phyloP scores from a whole-genome alignment of 78 protist species.

The Protostelium mycophagum region DNA sequence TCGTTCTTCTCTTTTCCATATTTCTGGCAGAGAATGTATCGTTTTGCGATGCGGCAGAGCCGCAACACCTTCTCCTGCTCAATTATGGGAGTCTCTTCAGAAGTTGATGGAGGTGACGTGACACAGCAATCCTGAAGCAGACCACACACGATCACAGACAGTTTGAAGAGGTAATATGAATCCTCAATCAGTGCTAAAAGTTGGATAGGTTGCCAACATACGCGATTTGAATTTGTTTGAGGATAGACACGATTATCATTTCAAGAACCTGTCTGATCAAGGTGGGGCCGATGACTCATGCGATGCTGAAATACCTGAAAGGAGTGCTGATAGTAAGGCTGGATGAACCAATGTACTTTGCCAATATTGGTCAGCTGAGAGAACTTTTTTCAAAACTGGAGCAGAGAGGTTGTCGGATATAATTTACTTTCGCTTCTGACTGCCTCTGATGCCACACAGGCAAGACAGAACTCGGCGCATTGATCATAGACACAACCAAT shows the following conservation, averaged over 20 bases:
- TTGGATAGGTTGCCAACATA: slow-evolving; percentile 52
- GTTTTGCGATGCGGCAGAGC: no score
- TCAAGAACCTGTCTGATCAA: neutral
- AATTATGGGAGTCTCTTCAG: neutral
- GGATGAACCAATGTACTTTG: slow-evolving; percentile 50
- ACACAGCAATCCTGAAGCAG: no score
- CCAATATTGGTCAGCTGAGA: slow-evolving; percentile 48
- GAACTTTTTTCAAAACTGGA: slow-evolving; percentile 47
- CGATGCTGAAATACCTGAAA: no score
- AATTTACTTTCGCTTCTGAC: neutral
- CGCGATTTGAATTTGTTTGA: slow-evolving; percentile 58
- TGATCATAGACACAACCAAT: slow-evolving; percentile 47
- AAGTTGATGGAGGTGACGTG: neutral
- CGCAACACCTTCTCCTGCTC: neutral
- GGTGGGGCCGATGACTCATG: neutral
- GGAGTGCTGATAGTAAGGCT: slow-evolving; percentile 46
- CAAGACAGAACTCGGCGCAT: slow-evolving; percentile 32
- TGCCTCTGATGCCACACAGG: neutral
- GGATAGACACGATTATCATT: neutral
- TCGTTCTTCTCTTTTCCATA: neutral
- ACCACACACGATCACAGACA: neutral
- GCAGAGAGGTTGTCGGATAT: slow-evolving; percentile 6
- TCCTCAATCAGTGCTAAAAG: no score
- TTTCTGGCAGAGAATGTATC: no score
- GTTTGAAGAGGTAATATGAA: neutral